Evolutionary conservation across 768 basidiomycete genomes (phyloP), one percentile per base, ranked within the genome.

Genomic region (Daedaleopsis nitida): DNA sequence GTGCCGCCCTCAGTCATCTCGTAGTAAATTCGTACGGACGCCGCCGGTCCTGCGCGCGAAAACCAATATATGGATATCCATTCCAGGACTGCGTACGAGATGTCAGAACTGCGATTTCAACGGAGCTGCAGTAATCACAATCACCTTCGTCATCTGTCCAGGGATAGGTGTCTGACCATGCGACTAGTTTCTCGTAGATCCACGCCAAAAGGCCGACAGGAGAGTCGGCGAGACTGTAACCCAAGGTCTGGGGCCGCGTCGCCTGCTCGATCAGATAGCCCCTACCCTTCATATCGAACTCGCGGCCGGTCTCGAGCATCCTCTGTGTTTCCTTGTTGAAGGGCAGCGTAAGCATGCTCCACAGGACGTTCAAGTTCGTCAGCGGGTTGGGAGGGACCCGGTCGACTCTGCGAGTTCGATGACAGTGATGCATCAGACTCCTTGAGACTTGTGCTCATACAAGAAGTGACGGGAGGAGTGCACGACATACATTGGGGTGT

Each of bases 61-160:
- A 75, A 76, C 73, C 73, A 74, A 62, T 73, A 75, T n/a, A 76
- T 59, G 0, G 75, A 76, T 4, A 76, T 62, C 75, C 76, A 77
- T 1, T 73, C 73, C 4, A 76, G 55, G 4, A 77, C 75, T 76
- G 45, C 17, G 10, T 43, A n/a, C 10, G 34, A 50, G 38, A 49
- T 19, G 14, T 21, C 19, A 35, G 9, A 16, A 54, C 14, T 9
- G 8, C 38, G 27, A 32, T 32, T 7, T 32, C 27, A 7, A 3
- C 27, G 4, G 12, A 53, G n/a, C 24, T 17, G 32, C 6, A 34
- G 17, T 2, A 47, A 10, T 1, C n/a, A 81, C 86, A 17, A 68
- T 1, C n/a, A 81, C 86, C 75, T 72, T 86, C 83, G 27, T 86
- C 85, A 51, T 84, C 82, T 12, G 75, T 74, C 84, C 85, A 87